phyloP scores from a whole-genome alignment of 169 alveolate genomes.

The Amoebophrya sp. region DNA sequence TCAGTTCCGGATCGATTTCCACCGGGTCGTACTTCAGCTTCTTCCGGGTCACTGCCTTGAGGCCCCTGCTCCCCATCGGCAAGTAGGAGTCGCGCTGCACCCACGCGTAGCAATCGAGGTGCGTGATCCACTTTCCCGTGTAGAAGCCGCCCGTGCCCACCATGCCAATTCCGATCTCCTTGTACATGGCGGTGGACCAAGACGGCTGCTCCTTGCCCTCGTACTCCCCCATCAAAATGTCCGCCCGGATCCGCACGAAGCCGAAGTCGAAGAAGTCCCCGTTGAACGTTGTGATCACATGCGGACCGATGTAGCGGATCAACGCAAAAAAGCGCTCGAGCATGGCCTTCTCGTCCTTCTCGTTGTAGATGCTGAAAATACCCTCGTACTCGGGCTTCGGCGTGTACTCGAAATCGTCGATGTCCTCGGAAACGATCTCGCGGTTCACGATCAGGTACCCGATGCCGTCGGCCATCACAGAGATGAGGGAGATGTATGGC shows the following conservation, averaged over 20 bases:
- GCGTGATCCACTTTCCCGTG: slow-evolving; percentile 36
- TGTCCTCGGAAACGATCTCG: slow-evolving; percentile 75
- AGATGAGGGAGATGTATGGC: neutral
- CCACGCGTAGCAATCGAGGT: slow-evolving; percentile 96
- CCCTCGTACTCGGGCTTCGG: slow-evolving; percentile 88
- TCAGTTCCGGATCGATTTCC: slow-evolving; percentile 97
- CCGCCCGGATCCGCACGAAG: slow-evolving; percentile 80
- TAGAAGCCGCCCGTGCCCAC: neutral
- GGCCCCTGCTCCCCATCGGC: slow-evolving; percentile 80
- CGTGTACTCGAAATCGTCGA: slow-evolving; percentile 81
- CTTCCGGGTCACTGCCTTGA: slow-evolving; percentile 92
- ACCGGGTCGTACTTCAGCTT: slow-evolving; percentile 96
- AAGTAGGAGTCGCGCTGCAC: slow-evolving; percentile 97
- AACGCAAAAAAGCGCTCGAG: slow-evolving; percentile 36
- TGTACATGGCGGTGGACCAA: neutral
- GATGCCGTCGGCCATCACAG: slow-evolving; percentile 65
- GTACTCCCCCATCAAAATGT: slow-evolving; percentile 36
- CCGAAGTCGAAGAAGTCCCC: slow-evolving; percentile 97
- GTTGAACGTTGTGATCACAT: slow-evolving; percentile 74
- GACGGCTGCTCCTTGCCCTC: neutral
- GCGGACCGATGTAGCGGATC: slow-evolving; percentile 24
- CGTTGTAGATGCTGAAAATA: slow-evolving; percentile 41
- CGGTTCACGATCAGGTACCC: slow-evolving; percentile 91
- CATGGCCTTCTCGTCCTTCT: slow-evolving; percentile 41
- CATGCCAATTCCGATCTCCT: slow-evolving; percentile 9